Conservation (phyloP, 2,329 filamentous ascomycete genomes). For the Rachicladosporium sp. region DNA sequence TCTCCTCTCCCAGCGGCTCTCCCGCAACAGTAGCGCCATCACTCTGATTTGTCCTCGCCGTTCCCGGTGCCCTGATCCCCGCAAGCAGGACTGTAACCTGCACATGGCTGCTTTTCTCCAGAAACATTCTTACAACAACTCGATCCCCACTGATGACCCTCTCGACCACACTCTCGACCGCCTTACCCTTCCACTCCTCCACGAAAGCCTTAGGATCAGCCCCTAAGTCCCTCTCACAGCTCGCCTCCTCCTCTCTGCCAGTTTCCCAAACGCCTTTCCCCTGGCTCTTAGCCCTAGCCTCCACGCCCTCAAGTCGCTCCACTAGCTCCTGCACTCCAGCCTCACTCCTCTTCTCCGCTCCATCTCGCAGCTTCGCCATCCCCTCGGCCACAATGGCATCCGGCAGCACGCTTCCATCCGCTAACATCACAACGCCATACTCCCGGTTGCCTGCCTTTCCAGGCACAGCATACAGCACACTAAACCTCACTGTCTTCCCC, state of each 20-base stretch:
- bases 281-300: constrained; percentile 65
- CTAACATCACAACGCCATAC: constrained; percentile 69
- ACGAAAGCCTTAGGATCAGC: constrained; percentile 63
- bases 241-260: constrained; percentile 52
- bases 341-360: constrained; percentile 84
- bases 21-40: constrained; percentile 71
- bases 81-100: constrained; percentile 83
- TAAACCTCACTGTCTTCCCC: constrained; percentile 78
- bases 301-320: constrained; percentile 64
- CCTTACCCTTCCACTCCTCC: constrained; percentile 72
- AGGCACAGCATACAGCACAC: constrained; percentile 76
- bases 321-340: constrained; percentile 57
- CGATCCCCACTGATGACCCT: constrained; percentile 85
- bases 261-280: constrained; percentile 71
- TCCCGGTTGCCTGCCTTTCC: constrained; percentile 53
- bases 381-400: constrained; percentile 77
- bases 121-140: constrained; percentile 67
- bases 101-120: constrained; percentile 71
- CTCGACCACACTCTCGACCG: constrained; percentile 71
- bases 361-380: constrained; percentile 87
- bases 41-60: constrained; percentile 66
- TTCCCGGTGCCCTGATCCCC: constrained; percentile 79
- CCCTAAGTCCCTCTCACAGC: constrained; percentile 54
- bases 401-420: constrained; percentile 64
- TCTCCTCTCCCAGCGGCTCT: constrained; percentile 82